Evolutionary conservation across 495 filamentous ascomycete species (phyloP).

Genomic region (Podospora conica): DNA sequence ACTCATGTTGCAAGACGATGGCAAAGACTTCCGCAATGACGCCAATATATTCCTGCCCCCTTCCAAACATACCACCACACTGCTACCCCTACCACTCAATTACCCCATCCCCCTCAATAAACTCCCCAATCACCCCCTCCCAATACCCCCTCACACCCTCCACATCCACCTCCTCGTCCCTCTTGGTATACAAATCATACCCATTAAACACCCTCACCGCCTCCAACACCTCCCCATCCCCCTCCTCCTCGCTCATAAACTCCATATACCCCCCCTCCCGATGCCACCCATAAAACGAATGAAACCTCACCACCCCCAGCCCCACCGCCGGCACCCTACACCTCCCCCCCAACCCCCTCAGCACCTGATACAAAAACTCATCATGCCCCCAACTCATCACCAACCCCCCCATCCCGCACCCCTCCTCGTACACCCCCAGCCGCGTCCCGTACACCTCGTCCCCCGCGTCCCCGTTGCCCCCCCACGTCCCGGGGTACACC

Average conservation of each 20-base stretch:
- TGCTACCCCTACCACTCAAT: background rate
- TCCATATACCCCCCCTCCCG: slow-evolving; percentile 66
- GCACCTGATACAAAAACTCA: slow-evolving; percentile 82
- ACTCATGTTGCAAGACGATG: no score
- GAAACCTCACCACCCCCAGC: slow-evolving; percentile 84
- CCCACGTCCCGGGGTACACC: slow-evolving; percentile 73
- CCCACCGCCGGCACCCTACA: slow-evolving; percentile 69
- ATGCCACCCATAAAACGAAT: slow-evolving; percentile 90
- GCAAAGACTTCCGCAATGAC: no score
- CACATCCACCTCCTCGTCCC: slow-evolving; percentile 66
- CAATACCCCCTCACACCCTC: slow-evolving; percentile 59
- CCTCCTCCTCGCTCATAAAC: slow-evolving; percentile 77
- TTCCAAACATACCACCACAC: no score
- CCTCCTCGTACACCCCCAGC: slow-evolving; percentile 69
- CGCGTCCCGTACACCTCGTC: slow-evolving; percentile 64
- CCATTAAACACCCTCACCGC: slow-evolving; percentile 85
- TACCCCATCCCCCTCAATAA: background rate
- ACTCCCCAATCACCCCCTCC: background rate
- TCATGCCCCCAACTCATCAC: slow-evolving; percentile 92
- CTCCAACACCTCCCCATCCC: slow-evolving; percentile 69
- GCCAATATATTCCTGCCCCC: no score
- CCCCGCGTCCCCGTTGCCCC: slow-evolving; percentile 58
- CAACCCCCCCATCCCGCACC: slow-evolving; percentile 73
- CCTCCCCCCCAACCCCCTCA: slow-evolving; percentile 76
- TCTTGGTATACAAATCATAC: slow-evolving; percentile 91